Evolutionary conservation across 2,329 filamentous ascomycete species (phyloP).

Genomic region (Sporothrix luriei): DNA sequence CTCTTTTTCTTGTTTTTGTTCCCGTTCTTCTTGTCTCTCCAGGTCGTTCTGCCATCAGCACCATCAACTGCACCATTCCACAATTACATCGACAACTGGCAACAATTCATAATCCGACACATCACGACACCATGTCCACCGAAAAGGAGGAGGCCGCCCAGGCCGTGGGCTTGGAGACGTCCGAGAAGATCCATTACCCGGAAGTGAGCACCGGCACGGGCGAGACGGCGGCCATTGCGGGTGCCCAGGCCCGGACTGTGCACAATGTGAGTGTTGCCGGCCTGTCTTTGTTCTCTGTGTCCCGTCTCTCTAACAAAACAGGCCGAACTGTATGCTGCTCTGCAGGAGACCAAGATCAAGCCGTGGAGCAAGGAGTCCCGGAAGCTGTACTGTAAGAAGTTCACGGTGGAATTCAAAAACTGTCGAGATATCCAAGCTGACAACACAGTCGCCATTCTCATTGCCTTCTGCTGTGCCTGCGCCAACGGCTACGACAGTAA

Average conservation of each 20-base stretch:
- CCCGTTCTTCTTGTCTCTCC: neutral
- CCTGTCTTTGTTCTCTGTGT: neutral
- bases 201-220: slow-evolving; percentile 26
- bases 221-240: slow-evolving; percentile 17
- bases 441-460: slow-evolving; percentile 47
- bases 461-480: slow-evolving; percentile 52
- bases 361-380: slow-evolving; percentile 30
- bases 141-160: neutral
- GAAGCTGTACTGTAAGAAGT: slow-evolving; percentile 45
- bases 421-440: neutral
- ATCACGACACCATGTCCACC: neutral
- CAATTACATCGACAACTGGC: neutral
- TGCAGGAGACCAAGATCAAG: slow-evolving; percentile 30
- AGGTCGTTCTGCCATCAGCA: neutral
- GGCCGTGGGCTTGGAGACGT: slow-evolving; percentile 5
- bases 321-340: slow-evolving; percentile 48
- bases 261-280: slow-evolving; percentile 25
- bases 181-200: slow-evolving; percentile 25
- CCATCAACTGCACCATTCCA: neutral
- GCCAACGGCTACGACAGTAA: slow-evolving; percentile 52
- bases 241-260: slow-evolving; percentile 26
- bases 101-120: neutral
- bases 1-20: neutral
- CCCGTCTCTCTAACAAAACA: slow-evolving; percentile 34
- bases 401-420: neutral